Evolutionary conservation across 495 filamentous ascomycete genomes (phyloP), one percentile per base, ranked within the genome.

Genomic region (Aspergillus funiculosus): DNA sequence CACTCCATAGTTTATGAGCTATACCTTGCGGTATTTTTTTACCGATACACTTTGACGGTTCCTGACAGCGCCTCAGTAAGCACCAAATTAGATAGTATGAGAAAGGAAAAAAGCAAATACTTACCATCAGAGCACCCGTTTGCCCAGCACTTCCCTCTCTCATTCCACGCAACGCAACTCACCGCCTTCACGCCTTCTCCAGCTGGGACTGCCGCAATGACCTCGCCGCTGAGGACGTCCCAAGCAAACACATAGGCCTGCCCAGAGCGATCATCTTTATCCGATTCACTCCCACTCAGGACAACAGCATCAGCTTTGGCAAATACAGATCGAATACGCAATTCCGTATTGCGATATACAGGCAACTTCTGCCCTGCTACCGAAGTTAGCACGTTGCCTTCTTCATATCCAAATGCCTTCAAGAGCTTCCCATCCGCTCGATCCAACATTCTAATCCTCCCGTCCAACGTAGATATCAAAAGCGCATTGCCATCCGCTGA

Each of bases 161-260:
- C 76, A 55, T 83, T 85, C 81, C 86, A 92, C 11, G 86, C 81
- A 40, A 94, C 76, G 60, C 70, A 66, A 45, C 76, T 83, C 8
- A 77, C 76, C 5, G 67, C 78, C 57, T 74, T 81, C 18, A 64
- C 79, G 50, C 70, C 74, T 66, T 61, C 77, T 34, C 79, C 58
- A 77, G 62, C 80, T 28, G 72, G 59, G 32, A 89, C 54, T 41
- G 69, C 77, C 18, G 79, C 73, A 40, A 83, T 70, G 28, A 84
- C 56, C 41, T 81, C 78, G 1, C 89, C 91, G 28, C 72, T 84
- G 38, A 95, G 54, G n/a, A 94, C 59, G 75, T 95, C 90, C 88
- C 91, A 97, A 9, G 82, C 87, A 74, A 85, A 88, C 13, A 94
- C 74, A 27, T 44, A 53, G 2, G 70, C 69, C 53, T 80, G 75